Evolutionary conservation across 2,329 filamentous ascomycete species (phyloP).

Genomic region (Dactylellina parvicollis): DNA sequence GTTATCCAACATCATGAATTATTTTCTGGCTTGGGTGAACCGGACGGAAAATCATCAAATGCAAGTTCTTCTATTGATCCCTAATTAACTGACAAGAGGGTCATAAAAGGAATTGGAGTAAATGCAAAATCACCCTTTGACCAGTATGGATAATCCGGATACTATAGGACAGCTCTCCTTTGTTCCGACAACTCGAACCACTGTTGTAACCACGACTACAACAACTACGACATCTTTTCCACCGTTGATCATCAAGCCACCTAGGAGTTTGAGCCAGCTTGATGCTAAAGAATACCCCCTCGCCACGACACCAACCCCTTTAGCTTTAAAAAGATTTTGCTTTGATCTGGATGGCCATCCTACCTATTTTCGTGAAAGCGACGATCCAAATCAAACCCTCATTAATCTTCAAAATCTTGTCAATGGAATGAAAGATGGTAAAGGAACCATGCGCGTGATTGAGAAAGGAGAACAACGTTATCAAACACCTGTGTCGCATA

Average conservation of each 20-base stretch:
- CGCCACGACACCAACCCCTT: slow-evolving; percentile 81
- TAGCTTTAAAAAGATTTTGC: slow-evolving; percentile 78
- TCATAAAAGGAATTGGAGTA: background rate
- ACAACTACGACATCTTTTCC: slow-evolving; percentile 59
- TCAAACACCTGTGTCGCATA: slow-evolving; percentile 38
- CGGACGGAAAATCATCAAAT: too few relatives aligned
- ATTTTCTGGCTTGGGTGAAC: too few relatives aligned
- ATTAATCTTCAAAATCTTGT: slow-evolving; percentile 60
- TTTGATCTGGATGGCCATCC: slow-evolving; percentile 74
- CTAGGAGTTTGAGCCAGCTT: slow-evolving; percentile 63
- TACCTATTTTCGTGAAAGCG: slow-evolving; percentile 72
- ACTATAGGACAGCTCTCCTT: slow-evolving; percentile 58
- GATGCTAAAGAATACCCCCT: slow-evolving; percentile 92
- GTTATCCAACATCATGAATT: background rate
- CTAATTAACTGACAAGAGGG: background rate
- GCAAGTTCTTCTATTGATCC: too few relatives aligned
- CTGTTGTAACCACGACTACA: slow-evolving; percentile 58
- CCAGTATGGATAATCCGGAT: slow-evolving; percentile 39
- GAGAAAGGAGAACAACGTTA: slow-evolving; percentile 58
- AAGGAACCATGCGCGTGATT: slow-evolving; percentile 57
- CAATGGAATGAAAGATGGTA: slow-evolving; percentile 56
- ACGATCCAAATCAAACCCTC: slow-evolving; percentile 67
- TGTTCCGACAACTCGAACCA: slow-evolving; percentile 59
- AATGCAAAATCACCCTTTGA: slow-evolving; percentile 30
- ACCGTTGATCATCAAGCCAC: slow-evolving; percentile 57